These are phyloP conservation scores for Calonectria naviculata DNA, from an alignment of 2,329 filamentous ascomycete species.

Conservation along the genomic window DNA sequence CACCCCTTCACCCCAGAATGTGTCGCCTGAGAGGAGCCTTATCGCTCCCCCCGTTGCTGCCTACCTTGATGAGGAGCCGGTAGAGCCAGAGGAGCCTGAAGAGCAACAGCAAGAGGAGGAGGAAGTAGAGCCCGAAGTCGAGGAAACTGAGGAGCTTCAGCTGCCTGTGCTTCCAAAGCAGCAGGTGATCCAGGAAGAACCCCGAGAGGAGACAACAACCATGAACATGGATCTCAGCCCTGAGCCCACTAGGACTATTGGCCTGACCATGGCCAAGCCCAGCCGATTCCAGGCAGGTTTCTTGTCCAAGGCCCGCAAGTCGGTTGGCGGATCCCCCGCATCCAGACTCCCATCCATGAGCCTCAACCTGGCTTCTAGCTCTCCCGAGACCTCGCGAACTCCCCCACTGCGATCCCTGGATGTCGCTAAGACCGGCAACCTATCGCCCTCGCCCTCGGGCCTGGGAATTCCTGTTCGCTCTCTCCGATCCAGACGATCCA, in stretches of 20 bases:
- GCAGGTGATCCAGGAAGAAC: background rate
- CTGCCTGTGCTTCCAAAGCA: background rate
- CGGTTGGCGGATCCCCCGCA: conserved; percentile 69
- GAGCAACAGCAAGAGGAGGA: background rate
- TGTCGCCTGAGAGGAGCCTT: conserved; percentile 43
- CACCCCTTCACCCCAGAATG: conserved; percentile 56
- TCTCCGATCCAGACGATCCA: conserved; percentile 48
- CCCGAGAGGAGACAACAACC: conserved; percentile 41
- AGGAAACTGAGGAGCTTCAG: background rate
- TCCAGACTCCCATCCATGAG: conserved; percentile 66
- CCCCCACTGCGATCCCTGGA: conserved; percentile 64
- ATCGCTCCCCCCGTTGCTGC: conserved; percentile 42
- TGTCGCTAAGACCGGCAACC: conserved; percentile 61
- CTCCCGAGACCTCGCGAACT: conserved; percentile 43
- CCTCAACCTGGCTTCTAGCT: conserved; percentile 64
- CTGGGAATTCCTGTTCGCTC: conserved; percentile 43
- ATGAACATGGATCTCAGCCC: conserved; percentile 68
- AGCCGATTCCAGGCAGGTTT: conserved; percentile 92
- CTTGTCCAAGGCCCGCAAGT: conserved; percentile 68
- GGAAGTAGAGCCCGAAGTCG: background rate
- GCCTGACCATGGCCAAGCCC: conserved; percentile 59
- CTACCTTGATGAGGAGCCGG: conserved; percentile 32
- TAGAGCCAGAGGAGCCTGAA: background rate
- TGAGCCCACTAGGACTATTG: conserved; percentile 54
- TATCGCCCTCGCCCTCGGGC: conserved; percentile 56